Evolutionary conservation across 2,329 filamentous ascomycete species (phyloP), one percentile per base, ranked within the genome.

Genomic region (Exophiala lecanii-corni): DNA sequence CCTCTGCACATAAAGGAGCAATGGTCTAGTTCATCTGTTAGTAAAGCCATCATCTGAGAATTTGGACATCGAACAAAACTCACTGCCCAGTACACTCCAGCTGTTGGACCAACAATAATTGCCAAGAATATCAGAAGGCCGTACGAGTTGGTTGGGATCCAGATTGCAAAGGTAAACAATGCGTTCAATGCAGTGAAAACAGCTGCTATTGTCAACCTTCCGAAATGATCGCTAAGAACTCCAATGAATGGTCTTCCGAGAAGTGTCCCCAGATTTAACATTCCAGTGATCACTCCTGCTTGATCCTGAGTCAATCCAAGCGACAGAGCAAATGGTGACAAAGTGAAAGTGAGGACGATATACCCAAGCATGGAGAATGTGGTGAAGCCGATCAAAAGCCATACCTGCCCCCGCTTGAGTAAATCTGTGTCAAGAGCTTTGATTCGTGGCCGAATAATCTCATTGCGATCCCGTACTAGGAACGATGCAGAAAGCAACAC

Each of bases 321-420:
- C 7, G 62, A 68, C 7, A 61, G 50, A 2, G 67, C 70, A 50
- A 70, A 75, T 43, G 70, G 67, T 0, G 70, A 65, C n/a, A 75
- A 46, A 5, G 64, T 68, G 50, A 64, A 73, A 2, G 74, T 54
- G 15, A 73, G 50, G 2, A 63, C 60, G 41, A 73, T 67, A 43
- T 74, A 74, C 1, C 71, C 71, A 2, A 74, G 53, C 56, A 74
- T 65, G 40, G 60, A 68, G 16, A 66, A 57, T 41, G 74, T 71
- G 5, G 59, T 64, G 65, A 68, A 73, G 0, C 48, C 36, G 4
- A 59, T 51, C 18, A 61, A 39, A 9, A 60, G 37, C 30, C 50
- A 45, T 3, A 60, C 56, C 15, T 56, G 47, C 13, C 41, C 46
- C 16, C 47, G 42, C 19, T 43, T 39, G 15, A 60, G 39, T 19